Evolutionary conservation across 345 rosid species (phyloP), one percentile per base, ranked within the genome.

Genomic region (Aquilaria sinensis): DNA sequence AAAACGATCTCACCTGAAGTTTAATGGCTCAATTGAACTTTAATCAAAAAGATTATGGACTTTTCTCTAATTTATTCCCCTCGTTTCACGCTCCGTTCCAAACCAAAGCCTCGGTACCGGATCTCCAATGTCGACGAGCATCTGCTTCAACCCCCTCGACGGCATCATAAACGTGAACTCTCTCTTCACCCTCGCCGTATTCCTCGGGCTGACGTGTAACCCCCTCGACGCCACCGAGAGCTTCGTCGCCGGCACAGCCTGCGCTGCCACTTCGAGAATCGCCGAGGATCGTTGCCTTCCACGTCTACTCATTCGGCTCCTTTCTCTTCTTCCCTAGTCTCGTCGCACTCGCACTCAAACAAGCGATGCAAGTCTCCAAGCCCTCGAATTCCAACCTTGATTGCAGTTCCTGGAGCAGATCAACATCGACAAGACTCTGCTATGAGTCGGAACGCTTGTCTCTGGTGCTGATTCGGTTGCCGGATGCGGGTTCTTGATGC

Each of bases 161-260:
- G 92, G 83, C 58, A 72, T 94, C 65, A 79, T 90, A 3, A 86
- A 88, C 71, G 90, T 85, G 30, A 90, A 90, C 84, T 88, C 97
- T 16, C 95, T 93, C 67, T 93, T 93, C 83, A 90, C 92, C 0
- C 77, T 90, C 31, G 97, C 95, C 37, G 97, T 93, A 47, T 90
- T 93, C 84, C 52, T 90, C 57, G 96, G 97, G 50, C 78, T 93
- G 4, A 71, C 92, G 5, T 85, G 96, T 94, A 78, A 85, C 79
- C 92, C 92, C 0, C 12, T 58, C 4, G 85, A 78, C 62, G 78
- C 84, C 1, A 51, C 32, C 46, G 63, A 73, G 65, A 60, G 77
- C 49, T 91, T 88, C 58, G 77, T 71, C 37, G 29, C 52, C n/a
- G 70, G 79, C 31, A 71, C 75, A 16, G 34, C 64, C 12, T 90